Percentiles rank a stretch among this genome's conserved stretches.
phyloP scores from a whole-genome alignment of 78 protist genomes.

The Speleostelium caveatum region DNA sequence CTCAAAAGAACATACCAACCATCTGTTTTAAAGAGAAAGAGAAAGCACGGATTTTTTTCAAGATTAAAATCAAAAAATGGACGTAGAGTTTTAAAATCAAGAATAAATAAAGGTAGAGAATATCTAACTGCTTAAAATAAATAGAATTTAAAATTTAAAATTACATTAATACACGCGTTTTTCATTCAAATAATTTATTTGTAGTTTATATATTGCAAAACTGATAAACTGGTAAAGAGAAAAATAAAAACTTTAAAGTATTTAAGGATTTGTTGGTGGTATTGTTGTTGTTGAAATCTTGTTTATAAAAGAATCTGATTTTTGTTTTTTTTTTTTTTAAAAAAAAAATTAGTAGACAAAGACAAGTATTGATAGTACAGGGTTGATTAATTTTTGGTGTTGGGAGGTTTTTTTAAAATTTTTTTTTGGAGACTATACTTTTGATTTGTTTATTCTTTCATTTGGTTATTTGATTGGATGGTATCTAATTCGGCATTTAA shows the following conservation, averaged over 20 bases:
- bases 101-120: constrained; percentile 41
- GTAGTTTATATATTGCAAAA: too few species aligned
- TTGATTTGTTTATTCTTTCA: not conserved
- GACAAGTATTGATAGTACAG: too few species aligned
- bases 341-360: too few species aligned
- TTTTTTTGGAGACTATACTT: not conserved
- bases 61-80: constrained; percentile 51
- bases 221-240: not conserved
- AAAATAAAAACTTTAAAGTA: not conserved
- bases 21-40: constrained; percentile 66
- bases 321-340: not conserved
- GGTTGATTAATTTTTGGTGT: not conserved
- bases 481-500: constrained; percentile 45
- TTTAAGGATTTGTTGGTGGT: constrained; percentile 92
- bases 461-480: constrained; percentile 28
- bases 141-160: not conserved
- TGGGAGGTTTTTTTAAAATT: not conserved
- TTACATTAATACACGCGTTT: too few species aligned
- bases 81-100: constrained; percentile 31
- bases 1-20: constrained; percentile 78
- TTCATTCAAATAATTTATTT: too few species aligned
- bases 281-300: constrained; percentile 97
- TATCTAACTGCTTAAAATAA: constrained; percentile 23
- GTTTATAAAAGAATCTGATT: constrained; percentile 84
- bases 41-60: constrained; percentile 64